phyloP scores from a whole-genome alignment of 495 filamentous ascomycete genomes.

The Hypoxylon cercidicola region DNA sequence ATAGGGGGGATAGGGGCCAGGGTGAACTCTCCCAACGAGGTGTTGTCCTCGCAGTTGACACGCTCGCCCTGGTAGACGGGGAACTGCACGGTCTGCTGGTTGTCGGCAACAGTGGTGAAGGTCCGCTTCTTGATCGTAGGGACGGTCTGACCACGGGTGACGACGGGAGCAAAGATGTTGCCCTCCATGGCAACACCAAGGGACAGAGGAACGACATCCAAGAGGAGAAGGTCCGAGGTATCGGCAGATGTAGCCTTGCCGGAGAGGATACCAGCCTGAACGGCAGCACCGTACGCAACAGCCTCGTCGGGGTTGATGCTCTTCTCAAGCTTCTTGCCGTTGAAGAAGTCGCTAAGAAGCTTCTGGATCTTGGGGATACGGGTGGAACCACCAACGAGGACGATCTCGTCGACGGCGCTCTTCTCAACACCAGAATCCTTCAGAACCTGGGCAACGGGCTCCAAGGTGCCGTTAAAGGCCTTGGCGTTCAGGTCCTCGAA shows the following conservation, averaged over 20 bases:
- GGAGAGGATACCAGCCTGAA: constrained; percentile 97
- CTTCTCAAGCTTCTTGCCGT: constrained; percentile 99
- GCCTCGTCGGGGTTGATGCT: constrained; percentile 99
- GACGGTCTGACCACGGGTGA: constrained; percentile 89
- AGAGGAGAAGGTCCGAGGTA: constrained; percentile 92
- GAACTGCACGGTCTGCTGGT: constrained; percentile 97
- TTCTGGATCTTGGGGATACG: constrained; percentile 99
- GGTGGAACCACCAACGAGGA: constrained; percentile 97
- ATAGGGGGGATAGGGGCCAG: constrained; percentile 96
- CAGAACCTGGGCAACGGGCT: constrained; percentile 98
- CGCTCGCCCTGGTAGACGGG: constrained; percentile 98
- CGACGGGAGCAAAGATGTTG: constrained; percentile 98
- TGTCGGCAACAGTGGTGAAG: constrained; percentile 97
- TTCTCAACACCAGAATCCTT: constrained; percentile 97
- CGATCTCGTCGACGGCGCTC: constrained; percentile 94
- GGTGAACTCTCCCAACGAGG: constrained; percentile 97
- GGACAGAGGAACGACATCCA: constrained; percentile 97
- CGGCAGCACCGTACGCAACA: constrained; percentile 98
- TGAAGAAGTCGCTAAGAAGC: constrained; percentile 97
- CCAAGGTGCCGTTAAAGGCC: constrained; percentile 94
- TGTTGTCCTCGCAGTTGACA: constrained; percentile 99
- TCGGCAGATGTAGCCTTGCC: constrained; percentile 96
- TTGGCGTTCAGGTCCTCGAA: constrained; percentile 99
- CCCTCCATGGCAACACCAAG: constrained; percentile 99
- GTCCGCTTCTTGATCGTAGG: constrained; percentile 95